Percentiles rank a stretch among this genome's conserved stretches.
phyloP scores from a whole-genome alignment of 371 early-diverging fungal genomes.

The Mucor ambiguus region DNA sequence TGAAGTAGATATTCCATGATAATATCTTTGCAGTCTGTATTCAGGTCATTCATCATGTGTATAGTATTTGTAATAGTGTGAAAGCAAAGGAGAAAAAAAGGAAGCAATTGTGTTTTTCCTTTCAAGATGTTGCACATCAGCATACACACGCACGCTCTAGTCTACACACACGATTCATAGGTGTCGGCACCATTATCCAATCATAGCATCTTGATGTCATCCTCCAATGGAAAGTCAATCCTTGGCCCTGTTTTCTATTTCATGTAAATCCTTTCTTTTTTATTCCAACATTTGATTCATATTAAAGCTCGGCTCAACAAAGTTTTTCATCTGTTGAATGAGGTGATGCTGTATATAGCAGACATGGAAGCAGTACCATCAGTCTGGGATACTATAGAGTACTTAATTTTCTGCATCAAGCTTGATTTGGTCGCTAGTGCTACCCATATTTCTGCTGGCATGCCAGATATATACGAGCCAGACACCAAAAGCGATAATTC shows the following conservation, averaged over 20 bases:
- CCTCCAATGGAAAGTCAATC: neutral
- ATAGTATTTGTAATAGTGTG: neutral
- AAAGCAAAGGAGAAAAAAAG: neutral
- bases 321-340: neutral
- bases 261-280: neutral
- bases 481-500: neutral
- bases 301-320: slow-evolving; percentile 1
- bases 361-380: neutral
- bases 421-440: neutral
- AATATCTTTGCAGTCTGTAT: slow-evolving; percentile 19
- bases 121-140: neutral
- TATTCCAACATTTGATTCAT: neutral
- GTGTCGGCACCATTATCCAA: neutral
- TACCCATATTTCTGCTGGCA: neutral
- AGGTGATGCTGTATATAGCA: neutral
- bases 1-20: slow-evolving; percentile 29
- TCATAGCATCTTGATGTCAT: neutral
- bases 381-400: too few relatives aligned
- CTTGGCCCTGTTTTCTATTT: neutral
- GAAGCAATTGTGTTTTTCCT: neutral
- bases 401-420: neutral
- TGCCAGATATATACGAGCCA: neutral
- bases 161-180: neutral
- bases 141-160: neutral
- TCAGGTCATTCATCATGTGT: slow-evolving; percentile 6